Evolutionary conservation across 164 flowering plant species (phyloP).

Genomic region (Dillenia suffruticosa): DNA sequence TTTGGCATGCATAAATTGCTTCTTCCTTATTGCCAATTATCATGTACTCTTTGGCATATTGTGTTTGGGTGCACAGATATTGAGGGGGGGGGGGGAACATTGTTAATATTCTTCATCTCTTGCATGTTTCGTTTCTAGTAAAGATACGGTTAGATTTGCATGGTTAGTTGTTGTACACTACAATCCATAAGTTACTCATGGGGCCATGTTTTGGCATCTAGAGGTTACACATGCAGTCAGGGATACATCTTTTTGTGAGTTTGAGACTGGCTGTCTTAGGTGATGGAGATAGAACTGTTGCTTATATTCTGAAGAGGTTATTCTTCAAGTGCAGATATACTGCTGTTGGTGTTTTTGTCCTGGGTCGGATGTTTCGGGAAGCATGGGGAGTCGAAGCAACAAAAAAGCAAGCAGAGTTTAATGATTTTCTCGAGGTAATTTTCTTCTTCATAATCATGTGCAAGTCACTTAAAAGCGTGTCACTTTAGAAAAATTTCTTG

Average conservation of each 20-base stretch:
- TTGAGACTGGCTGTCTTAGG: too few relatives aligned
- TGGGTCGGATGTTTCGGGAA: constrained; percentile 78
- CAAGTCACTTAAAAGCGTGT: too few relatives aligned
- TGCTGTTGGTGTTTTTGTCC: constrained; percentile 98
- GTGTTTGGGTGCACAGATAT: neutral
- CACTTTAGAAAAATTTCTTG: too few relatives aligned
- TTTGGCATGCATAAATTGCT: neutral
- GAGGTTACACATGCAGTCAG: too few relatives aligned
- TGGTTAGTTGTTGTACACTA: too few relatives aligned
- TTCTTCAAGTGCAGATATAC: constrained; percentile 64
- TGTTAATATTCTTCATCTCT: too few relatives aligned
- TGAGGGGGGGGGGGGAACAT: too few relatives aligned
- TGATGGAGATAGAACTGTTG: neutral
- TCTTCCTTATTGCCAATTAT: neutral
- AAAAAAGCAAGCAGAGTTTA: constrained; percentile 80
- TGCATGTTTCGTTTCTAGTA: too few relatives aligned
- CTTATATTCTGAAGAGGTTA: neutral
- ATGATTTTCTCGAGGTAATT: constrained; percentile 76
- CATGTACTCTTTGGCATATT: neutral
- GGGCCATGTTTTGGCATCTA: too few relatives aligned
- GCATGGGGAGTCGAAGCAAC: constrained; percentile 83
- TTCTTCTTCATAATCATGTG: neutral
- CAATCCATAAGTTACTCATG: too few relatives aligned
- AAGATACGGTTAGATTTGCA: too few relatives aligned
- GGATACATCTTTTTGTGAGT: too few relatives aligned